Conservation (phyloP, 1,139 yeast species). For the Saccharomyces hybrid region DNA sequence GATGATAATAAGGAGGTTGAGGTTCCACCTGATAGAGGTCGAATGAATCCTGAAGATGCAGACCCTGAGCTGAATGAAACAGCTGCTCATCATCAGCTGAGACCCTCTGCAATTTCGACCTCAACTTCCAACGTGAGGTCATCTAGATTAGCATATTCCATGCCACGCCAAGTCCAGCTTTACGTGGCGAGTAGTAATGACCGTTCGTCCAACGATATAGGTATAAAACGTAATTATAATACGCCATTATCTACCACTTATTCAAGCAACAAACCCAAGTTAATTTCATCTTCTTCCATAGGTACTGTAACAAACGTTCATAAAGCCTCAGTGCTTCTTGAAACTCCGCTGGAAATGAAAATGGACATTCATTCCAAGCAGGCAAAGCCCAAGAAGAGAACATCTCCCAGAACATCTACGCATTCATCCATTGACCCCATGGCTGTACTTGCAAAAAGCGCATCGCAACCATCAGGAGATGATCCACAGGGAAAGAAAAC, state of each 20-base stretch:
- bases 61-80: conserved; percentile 11
- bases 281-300: background rate
- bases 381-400: conserved; percentile 6
- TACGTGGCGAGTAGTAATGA: background rate
- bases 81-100: conserved; percentile 3
- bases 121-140: conserved; percentile 15
- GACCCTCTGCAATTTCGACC: background rate
- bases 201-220: background rate
- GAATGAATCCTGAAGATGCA: conserved; percentile 1
- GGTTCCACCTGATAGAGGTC: background rate
- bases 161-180: conserved; percentile 10
- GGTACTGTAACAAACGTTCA: background rate
- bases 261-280: background rate
- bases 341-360: background rate
- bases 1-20: background rate
- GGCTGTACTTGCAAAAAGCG: conserved; percentile 6
- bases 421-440: background rate
- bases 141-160: conserved; percentile 16
- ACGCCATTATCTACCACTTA: background rate
- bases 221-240: background rate
- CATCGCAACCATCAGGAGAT: conserved; percentile 6
- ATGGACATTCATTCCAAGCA: background rate
- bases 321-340: background rate
- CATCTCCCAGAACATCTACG: conserved; percentile 6
- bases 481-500: conserved; percentile 6